phyloP scores from a whole-genome alignment of 2,329 filamentous ascomycete genomes.

The Botrytis porri region DNA sequence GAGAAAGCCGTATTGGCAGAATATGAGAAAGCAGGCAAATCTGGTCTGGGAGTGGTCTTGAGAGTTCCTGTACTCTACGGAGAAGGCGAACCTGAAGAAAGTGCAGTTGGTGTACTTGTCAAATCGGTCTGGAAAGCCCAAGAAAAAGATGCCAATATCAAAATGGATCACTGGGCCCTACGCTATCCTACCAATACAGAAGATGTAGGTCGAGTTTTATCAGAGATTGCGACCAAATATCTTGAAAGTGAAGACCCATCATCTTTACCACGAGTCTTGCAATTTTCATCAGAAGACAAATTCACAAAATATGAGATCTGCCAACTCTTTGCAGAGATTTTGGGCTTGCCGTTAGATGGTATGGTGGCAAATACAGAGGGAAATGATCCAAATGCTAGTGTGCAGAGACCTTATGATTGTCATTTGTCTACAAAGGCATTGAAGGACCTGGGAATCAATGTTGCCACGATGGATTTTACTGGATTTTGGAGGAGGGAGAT shows the following conservation, averaged over 20 bases:
- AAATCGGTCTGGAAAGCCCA: conserved; percentile 74
- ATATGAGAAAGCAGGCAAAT: conserved; percentile 48
- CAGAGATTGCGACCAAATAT: conserved; percentile 71
- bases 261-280: conserved; percentile 66
- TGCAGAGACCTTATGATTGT: conserved; percentile 82
- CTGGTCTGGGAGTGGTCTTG: conserved; percentile 64
- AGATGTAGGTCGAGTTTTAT: conserved; percentile 70
- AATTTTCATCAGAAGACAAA: conserved; percentile 82
- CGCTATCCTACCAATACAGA: conserved; percentile 87
- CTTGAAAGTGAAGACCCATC: conserved; percentile 48
- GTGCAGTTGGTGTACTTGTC: conserved; percentile 78
- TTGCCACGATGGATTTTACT: conserved; percentile 70
- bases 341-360: conserved; percentile 67
- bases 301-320: conserved; percentile 92
- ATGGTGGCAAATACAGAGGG: conserved; percentile 69
- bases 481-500: conserved; percentile 75
- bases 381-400: conserved; percentile 66
- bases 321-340: conserved; percentile 71
- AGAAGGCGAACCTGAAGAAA: conserved; percentile 69
- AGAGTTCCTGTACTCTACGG: conserved; percentile 85
- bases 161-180: conserved; percentile 83
- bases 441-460: conserved; percentile 69
- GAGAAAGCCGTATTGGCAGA: conserved; percentile 66
- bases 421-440: conserved; percentile 77
- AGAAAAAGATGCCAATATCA: conserved; percentile 57